Evolutionary conservation across 2,329 filamentous ascomycete genomes (phyloP), one percentile per base, ranked within the genome.

Genomic region (Botryotinia convoluta): DNA sequence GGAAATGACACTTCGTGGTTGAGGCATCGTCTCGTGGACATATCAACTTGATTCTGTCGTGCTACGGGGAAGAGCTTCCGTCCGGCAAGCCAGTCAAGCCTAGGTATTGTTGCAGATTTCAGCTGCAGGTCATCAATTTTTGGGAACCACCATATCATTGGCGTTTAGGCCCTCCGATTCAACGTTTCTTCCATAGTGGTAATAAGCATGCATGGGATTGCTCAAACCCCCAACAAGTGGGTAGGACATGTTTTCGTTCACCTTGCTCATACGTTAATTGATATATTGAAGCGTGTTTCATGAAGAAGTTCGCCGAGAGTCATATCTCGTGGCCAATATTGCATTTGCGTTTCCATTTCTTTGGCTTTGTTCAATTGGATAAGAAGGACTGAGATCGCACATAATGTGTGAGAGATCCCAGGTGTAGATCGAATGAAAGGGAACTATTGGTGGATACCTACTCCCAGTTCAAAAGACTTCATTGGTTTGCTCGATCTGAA

Each of bases 21-120:
- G 54, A 68, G 57, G 57, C 42, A 44, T 67, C 42, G 71, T 69
- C 48, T 60, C 62, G 62, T 60, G 51, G 29, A 60, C 57, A 68
- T 29, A 32, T 69, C 70, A 72, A 72, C 51, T 72, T 68, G 62
- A 59, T 72, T 72, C 62, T 72, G 71, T 69, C 32, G 71, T 72
- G 64, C 64, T 62, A 73, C 71, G 71, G 71, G 71, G 65, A 73
- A 73, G n/a, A 63, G 64, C 65, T 73, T 73, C 71, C 71, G 65
- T 57, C 45, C 45, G 20, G 42, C 62, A 60, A 72, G 51, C 51
- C 62, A 62, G 20, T 67, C 16, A 45, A 51, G 71, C 57, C 65
- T 44, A 42, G 65, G 64, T 44, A 39, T 70, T 16, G 59, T 70
- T 73, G 71, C 65, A 70, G 57, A 73, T 70, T 72, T 63, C 64